phyloP scores from a whole-genome alignment of 179 eudicot species.

The Carnegiea gigantea region DNA sequence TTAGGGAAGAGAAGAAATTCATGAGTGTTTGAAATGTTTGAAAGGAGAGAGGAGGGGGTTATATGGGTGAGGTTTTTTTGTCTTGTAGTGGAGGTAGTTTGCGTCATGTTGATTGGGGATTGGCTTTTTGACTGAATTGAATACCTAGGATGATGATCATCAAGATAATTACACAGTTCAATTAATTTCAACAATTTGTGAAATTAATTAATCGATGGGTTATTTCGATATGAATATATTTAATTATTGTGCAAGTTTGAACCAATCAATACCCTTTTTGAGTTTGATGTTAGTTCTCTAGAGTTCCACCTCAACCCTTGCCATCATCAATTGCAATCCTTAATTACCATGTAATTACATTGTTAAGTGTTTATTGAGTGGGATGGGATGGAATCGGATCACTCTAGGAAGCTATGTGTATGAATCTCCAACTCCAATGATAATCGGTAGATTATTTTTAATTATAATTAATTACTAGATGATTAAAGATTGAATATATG shows the following conservation, averaged over 20 bases:
- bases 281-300: neutral
- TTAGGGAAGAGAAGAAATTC: neutral
- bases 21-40: constrained; percentile 35
- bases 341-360: neutral
- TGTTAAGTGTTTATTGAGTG: neutral
- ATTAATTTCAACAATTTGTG: too few relatives aligned
- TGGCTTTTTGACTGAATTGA: constrained; percentile 21
- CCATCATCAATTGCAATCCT: neutral
- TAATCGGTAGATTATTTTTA: too few relatives aligned
- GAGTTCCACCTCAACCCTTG: neutral
- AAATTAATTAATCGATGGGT: neutral
- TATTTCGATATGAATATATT: neutral
- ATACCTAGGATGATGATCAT: constrained; percentile 20
- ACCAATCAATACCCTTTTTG: neutral
- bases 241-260: neutral
- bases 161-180: neutral
- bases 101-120: constrained; percentile 32
- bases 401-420: neutral
- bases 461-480: too few relatives aligned
- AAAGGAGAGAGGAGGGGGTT: constrained; percentile 30
- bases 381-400: neutral
- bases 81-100: constrained; percentile 26
- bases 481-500: too few relatives aligned
- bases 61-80: constrained; percentile 32
- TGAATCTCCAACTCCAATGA: neutral